Conservation (phyloP, 1,284 basidiomycete species). For the Pseudozyma thailandica region DNA sequence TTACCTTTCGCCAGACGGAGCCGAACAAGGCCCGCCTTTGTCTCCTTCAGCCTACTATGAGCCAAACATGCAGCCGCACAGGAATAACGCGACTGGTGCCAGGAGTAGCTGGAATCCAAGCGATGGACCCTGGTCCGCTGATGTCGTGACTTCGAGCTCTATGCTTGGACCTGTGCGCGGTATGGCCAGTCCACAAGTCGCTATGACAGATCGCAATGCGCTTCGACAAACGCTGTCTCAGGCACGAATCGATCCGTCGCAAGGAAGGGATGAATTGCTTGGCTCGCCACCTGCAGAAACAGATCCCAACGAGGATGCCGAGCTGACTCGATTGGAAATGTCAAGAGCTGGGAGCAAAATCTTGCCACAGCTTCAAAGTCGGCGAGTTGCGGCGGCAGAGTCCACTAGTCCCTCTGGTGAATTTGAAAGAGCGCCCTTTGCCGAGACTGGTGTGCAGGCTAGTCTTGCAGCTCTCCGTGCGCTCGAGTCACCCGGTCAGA, state of each 20-base stretch:
- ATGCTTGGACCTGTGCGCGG: slow-evolving; percentile 3
- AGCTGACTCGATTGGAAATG: slow-evolving; percentile 15
- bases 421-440: slow-evolving; percentile 27
- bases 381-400: no score
- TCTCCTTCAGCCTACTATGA: slow-evolving; percentile 25
- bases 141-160: slow-evolving; percentile 5
- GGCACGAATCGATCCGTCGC: background rate
- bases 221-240: slow-evolving; percentile 9
- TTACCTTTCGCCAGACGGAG: background rate
- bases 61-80: background rate
- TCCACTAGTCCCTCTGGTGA: no score
- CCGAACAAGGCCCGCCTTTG: slow-evolving; percentile 7
- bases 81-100: background rate
- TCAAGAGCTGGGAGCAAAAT: slow-evolving; percentile 12
- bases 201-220: background rate
- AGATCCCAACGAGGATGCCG: slow-evolving; percentile 11
- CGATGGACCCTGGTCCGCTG: slow-evolving; percentile 16
- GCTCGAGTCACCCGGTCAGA: slow-evolving; percentile 38
- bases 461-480: slow-evolving; percentile 39
- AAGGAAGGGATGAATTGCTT: background rate
- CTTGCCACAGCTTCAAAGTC: background rate
- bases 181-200: background rate
- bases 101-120: slow-evolving; percentile 26
- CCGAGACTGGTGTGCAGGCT: slow-evolving; percentile 45
- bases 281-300: background rate